Conservation (phyloP, 371 early-diverging fungal genomes). For the Mucor mucedo region DNA sequence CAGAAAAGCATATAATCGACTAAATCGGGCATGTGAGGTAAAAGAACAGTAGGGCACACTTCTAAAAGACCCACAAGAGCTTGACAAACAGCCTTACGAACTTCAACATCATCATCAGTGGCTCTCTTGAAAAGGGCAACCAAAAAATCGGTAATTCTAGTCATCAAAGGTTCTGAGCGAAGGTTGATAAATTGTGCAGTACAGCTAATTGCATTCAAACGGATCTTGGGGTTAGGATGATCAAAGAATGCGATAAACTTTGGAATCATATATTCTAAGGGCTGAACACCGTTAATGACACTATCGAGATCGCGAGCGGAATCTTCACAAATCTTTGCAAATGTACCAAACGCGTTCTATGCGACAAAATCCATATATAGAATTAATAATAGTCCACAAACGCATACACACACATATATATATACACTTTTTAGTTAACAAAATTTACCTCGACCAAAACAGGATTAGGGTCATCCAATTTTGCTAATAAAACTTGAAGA, state of each 20-base stretch:
- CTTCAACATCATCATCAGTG: conserved; percentile 76
- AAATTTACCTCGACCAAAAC: conserved; percentile 75
- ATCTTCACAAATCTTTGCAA: conserved; percentile 95
- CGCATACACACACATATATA: conserved; percentile 36
- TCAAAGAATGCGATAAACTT: conserved; percentile 82
- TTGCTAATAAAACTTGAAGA: conserved; percentile 74
- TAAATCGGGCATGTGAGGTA: conserved; percentile 84
- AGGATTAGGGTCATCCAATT: conserved; percentile 72
- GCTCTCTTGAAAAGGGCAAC: conserved; percentile 81
- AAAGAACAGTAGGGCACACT: conserved; percentile 76
- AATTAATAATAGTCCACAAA: neutral
- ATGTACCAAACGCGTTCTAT: conserved; percentile 84
- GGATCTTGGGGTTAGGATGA: conserved; percentile 72
- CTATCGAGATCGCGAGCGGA: conserved; percentile 78
- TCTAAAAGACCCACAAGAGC: conserved; percentile 89
- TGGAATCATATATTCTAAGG: conserved; percentile 85
- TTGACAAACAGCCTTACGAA: conserved; percentile 92
- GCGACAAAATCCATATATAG: neutral
- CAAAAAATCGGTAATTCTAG: conserved; percentile 75
- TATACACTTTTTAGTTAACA: conserved; percentile 27
- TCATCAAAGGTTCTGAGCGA: conserved; percentile 74
- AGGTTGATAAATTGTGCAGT: conserved; percentile 81
- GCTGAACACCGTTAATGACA: conserved; percentile 70
- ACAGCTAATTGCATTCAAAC: conserved; percentile 78
- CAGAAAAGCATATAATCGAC: conserved; percentile 94